These are phyloP conservation scores for Trichoderma breve DNA, from an alignment of 2,329 filamentous ascomycete species.

Conservation along the genomic window DNA sequence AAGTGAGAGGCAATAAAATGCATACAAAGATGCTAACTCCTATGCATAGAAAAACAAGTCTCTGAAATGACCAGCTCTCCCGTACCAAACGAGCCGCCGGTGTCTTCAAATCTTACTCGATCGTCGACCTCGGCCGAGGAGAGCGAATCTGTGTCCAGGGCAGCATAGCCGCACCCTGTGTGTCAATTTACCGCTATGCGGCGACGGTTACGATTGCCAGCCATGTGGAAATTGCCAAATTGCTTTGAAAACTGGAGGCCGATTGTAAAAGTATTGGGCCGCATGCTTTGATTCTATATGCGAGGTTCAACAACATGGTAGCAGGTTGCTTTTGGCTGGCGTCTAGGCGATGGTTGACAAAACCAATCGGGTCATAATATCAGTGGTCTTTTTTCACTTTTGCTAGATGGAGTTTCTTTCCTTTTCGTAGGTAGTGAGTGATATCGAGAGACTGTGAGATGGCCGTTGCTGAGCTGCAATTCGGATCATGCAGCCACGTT, in stretches of 20 bases:
- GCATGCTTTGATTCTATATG: not conserved
- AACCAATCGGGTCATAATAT: not conserved
- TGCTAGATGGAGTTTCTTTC: not conserved
- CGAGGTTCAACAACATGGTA: not conserved
- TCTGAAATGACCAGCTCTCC: slow-evolving; percentile 6
- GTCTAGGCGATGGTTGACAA: not conserved
- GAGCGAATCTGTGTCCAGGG: slow-evolving; percentile 3
- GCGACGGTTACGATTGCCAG: not conserved
- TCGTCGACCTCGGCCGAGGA: slow-evolving; percentile 16
- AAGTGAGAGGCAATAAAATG: not conserved
- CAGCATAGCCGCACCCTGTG: not conserved
- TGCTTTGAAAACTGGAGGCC: not conserved
- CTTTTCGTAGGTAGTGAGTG: not conserved
- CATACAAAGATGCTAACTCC: not conserved
- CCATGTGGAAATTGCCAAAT: not conserved
- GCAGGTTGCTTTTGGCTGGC: slow-evolving; percentile 5
- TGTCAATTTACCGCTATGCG: not conserved
- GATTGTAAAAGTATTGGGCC: not conserved
- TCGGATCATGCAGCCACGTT: not conserved
- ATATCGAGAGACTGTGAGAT: not conserved
- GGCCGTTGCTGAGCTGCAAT: not conserved
- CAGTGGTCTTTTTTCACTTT: not conserved
- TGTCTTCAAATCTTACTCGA: slow-evolving; percentile 24
- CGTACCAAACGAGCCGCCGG: slow-evolving; percentile 1
- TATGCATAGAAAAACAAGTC: slow-evolving; percentile 8